Evolutionary conservation across 2,329 filamentous ascomycete genomes (phyloP).

Genomic region (Sclerotinia borealis): DNA sequence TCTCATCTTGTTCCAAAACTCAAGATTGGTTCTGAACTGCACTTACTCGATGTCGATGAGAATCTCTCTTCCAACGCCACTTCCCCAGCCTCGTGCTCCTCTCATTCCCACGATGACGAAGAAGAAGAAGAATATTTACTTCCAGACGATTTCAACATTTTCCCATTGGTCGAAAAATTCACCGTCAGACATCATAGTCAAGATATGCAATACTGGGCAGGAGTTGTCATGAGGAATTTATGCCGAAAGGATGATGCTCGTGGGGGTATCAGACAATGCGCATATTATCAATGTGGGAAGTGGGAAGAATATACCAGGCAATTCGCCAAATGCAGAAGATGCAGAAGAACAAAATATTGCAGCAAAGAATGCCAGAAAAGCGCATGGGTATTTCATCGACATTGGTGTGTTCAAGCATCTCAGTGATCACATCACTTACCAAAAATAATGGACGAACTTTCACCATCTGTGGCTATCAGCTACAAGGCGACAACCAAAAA

Average conservation of each 20-base stretch:
- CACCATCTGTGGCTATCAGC: not conserved
- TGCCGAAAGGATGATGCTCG: slow-evolving; percentile 95
- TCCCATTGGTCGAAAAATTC: slow-evolving; percentile 96
- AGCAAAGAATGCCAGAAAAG: slow-evolving; percentile 99
- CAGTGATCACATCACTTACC: slow-evolving; percentile 18
- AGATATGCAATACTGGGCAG: slow-evolving; percentile 99
- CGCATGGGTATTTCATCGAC: slow-evolving; percentile 95
- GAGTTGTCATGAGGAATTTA: slow-evolving; percentile 96
- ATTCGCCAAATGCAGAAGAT: slow-evolving; percentile 95
- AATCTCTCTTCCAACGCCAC: slow-evolving; percentile 33
- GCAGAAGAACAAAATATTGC: slow-evolving; percentile 96
- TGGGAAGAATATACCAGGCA: slow-evolving; percentile 97
- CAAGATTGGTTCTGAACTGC: slow-evolving; percentile 80
- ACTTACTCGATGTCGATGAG: slow-evolving; percentile 68
- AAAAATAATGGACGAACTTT: not conserved
- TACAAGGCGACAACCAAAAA: not conserved
- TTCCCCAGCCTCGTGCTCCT: slow-evolving; percentile 33
- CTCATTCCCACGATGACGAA: slow-evolving; percentile 60
- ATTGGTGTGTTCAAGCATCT: slow-evolving; percentile 82
- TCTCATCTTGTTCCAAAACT: slow-evolving; percentile 90
- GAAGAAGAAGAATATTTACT: slow-evolving; percentile 76
- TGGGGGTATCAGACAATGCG: slow-evolving; percentile 92
- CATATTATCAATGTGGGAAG: slow-evolving; percentile 96
- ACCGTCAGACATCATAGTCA: slow-evolving; percentile 91
- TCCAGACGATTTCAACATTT: slow-evolving; percentile 96